A percentile compares a stretch with the other conserved stretches of the same genome.
phyloP scores from a whole-genome alignment of 306 rosid species.

The Cicer bijugum region DNA sequence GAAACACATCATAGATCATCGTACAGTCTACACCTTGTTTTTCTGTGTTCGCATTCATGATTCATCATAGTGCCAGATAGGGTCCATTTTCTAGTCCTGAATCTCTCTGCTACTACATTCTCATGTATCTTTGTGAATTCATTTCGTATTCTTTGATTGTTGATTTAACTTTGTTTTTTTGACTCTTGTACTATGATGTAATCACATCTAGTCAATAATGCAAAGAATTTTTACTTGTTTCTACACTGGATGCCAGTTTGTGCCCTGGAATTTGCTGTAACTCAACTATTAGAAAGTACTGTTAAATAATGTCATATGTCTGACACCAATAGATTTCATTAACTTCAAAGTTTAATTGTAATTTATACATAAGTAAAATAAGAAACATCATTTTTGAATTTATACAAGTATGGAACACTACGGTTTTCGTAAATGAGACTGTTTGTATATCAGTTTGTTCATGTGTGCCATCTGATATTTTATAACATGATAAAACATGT shows the following conservation, averaged over 20 bases:
- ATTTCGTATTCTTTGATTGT: conserved; percentile 16
- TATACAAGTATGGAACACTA: not conserved
- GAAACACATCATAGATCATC: conserved; percentile 14
- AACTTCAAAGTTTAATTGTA: conserved; percentile 14
- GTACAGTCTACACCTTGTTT: conserved; percentile 21
- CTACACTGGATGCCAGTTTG: not conserved
- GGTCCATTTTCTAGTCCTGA: conserved; percentile 35
- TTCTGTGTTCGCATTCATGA: not conserved
- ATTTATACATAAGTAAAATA: not conserved
- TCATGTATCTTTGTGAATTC: not conserved
- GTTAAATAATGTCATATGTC: not conserved
- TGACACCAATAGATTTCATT: not conserved
- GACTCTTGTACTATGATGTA: conserved; percentile 1
- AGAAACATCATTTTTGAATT: conserved; percentile 25
- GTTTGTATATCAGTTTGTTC: not conserved
- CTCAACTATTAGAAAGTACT: conserved; percentile 11
- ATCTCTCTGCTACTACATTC: conserved; percentile 27
- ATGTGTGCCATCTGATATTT: conserved; percentile 8
- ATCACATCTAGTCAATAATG: not conserved
- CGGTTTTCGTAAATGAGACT: conserved; percentile 6
- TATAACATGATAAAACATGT: not conserved
- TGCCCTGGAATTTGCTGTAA: conserved; percentile 13
- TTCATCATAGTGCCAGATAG: conserved; percentile 12
- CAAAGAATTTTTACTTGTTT: conserved; percentile 16
- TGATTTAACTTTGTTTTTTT: not conserved